Percentiles rank a stretch among this genome's conserved stretches.
phyloP scores from a whole-genome alignment of 371 early-diverging fungal genomes.

The Mortierella sp. region DNA sequence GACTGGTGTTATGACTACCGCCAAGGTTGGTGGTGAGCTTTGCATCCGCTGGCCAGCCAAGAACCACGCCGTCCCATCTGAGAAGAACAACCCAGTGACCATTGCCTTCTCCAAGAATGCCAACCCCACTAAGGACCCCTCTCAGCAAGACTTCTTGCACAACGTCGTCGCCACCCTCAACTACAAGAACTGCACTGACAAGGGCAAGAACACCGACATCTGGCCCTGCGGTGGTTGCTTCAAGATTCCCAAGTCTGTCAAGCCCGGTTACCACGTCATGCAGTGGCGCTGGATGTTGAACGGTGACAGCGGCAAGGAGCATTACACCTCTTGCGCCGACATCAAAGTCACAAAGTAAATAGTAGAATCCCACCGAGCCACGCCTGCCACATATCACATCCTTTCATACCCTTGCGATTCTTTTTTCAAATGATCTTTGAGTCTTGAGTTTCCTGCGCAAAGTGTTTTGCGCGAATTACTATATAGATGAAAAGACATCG shows the following conservation, averaged over 20 bases:
- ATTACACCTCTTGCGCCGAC: conserved; percentile 50
- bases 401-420: not conserved
- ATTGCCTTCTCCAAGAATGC: conserved; percentile 30
- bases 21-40: conserved; percentile 31
- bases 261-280: conserved; percentile 34
- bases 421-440: no score
- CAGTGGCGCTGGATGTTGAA: conserved; percentile 57
- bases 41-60: conserved; percentile 57
- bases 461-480: no score
- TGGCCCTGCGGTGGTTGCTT: conserved; percentile 56
- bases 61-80: conserved; percentile 48
- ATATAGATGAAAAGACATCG: no score
- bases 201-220: conserved; percentile 24
- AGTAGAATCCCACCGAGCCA: not conserved
- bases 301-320: conserved; percentile 37
- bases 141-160: conserved; percentile 32
- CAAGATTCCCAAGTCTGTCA: conserved; percentile 24
- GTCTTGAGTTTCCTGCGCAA: no score
- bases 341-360: conserved; percentile 25
- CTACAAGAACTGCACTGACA: conserved; percentile 52
- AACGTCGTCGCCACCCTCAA: conserved; percentile 29
- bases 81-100: conserved; percentile 34
- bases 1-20: conserved; percentile 25
- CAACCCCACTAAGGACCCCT: conserved; percentile 39
- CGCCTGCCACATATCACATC: not conserved